Evolutionary conservation across 2,329 filamentous ascomycete species (phyloP).

Genomic region (Epichloe aotearoae): DNA sequence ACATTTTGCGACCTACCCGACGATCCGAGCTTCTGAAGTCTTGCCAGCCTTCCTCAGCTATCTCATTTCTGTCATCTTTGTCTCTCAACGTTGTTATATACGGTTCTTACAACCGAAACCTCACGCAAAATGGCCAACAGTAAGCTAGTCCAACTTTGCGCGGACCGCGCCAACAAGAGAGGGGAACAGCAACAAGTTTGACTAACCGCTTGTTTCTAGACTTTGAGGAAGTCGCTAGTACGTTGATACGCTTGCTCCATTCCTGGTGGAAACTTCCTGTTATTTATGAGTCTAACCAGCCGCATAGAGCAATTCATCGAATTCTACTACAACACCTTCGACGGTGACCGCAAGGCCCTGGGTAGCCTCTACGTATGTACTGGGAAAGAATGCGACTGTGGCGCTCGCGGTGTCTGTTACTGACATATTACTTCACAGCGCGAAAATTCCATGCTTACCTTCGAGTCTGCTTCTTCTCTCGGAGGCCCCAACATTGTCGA

Average conservation of each 20-base stretch:
- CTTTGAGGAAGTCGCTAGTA: slow-evolving; percentile 35
- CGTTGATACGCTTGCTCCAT: slow-evolving; percentile 11
- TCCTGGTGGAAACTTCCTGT: neutral
- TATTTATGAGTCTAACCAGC: neutral
- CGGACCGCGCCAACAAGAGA: slow-evolving; percentile 5
- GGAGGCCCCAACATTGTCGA: slow-evolving; percentile 57
- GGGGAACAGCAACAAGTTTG: slow-evolving; percentile 3
- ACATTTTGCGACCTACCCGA: slow-evolving; percentile 22
- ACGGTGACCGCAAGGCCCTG: slow-evolving; percentile 53
- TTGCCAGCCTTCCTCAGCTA: neutral
- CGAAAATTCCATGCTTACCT: slow-evolving; percentile 82
- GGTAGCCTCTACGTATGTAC: slow-evolving; percentile 67
- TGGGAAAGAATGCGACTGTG: neutral
- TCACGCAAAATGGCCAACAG: slow-evolving; percentile 20
- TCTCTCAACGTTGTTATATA: slow-evolving; percentile 3
- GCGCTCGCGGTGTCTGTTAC: neutral
- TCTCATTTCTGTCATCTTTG: neutral
- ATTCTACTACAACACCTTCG: slow-evolving; percentile 87
- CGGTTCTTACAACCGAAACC: slow-evolving; percentile 1
- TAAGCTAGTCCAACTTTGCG: slow-evolving; percentile 11
- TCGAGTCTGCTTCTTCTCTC: slow-evolving; percentile 57
- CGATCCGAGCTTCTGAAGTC: slow-evolving; percentile 5
- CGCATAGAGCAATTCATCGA: slow-evolving; percentile 67
- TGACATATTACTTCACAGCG: slow-evolving; percentile 38
- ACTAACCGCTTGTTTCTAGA: slow-evolving; percentile 18